Conservation (phyloP, 1,284 basidiomycete species). For the Cryptococcus amylolentus region DNA sequence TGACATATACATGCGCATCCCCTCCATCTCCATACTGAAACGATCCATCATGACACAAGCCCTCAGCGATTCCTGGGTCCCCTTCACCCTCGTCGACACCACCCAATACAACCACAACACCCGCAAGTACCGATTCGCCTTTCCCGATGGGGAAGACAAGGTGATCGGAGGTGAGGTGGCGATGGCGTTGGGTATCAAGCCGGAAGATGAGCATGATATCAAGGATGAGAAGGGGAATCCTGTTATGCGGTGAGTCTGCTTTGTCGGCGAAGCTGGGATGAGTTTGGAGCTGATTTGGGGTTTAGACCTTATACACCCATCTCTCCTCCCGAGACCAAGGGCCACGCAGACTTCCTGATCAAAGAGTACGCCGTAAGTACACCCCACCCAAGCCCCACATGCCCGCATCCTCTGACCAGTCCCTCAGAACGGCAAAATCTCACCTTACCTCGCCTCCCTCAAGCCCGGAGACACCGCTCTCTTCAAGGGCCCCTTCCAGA, state of each 20-base stretch:
- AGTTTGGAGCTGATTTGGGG: background rate
- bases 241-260: constrained; percentile 61
- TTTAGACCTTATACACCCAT: constrained; percentile 72
- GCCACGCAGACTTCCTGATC: constrained; percentile 75
- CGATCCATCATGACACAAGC: too few species aligned
- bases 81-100: constrained; percentile 74
- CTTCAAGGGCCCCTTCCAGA: constrained; percentile 85
- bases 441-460: constrained; percentile 66
- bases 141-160: constrained; percentile 60
- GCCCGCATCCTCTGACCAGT: background rate
- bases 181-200: constrained; percentile 56
- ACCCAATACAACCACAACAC: constrained; percentile 92
- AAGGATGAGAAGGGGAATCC: constrained; percentile 78
- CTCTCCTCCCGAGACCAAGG: constrained; percentile 65
- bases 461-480: constrained; percentile 77
- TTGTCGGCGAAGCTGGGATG: background rate
- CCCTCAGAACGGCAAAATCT: constrained; percentile 64
- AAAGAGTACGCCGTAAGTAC: constrained; percentile 61
- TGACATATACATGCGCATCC: too few species aligned
- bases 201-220: constrained; percentile 49
- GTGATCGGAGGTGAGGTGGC: constrained; percentile 65
- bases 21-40: too few species aligned
- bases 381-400: too few species aligned
- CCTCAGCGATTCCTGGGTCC: constrained; percentile 41
- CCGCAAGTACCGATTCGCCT: constrained; percentile 75